A percentile compares a stretch with the other conserved stretches of the same genome.
These are phyloP conservation scores for Claviceps arundinis DNA, from an alignment of 2,329 filamentous ascomycete genomes.

Conservation along the genomic window DNA sequence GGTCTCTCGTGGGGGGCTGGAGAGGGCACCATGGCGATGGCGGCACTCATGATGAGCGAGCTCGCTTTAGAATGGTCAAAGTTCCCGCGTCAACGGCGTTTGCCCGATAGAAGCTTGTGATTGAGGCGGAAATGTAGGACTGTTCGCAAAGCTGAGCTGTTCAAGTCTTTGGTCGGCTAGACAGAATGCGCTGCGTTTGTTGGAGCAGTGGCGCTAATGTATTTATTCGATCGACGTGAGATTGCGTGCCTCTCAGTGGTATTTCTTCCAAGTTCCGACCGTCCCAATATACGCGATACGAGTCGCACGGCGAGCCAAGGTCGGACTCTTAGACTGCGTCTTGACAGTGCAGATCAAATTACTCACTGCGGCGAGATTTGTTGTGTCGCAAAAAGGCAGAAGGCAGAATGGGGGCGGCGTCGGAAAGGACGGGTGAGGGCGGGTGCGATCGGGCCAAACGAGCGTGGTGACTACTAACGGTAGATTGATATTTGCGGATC, in stretches of 20 bases:
- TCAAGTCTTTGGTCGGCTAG: not conserved
- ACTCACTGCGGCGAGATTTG: too few relatives aligned
- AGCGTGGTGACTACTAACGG: not conserved
- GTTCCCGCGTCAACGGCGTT: not conserved
- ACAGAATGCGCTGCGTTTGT: not conserved
- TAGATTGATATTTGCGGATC: not conserved
- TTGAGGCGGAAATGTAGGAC: not conserved
- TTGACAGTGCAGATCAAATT: too few relatives aligned
- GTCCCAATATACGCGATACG: not conserved
- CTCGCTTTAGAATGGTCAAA: not conserved
- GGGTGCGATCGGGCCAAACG: not conserved
- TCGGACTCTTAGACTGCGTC: not conserved
- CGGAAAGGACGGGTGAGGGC: not conserved
- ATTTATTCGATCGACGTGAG: too few relatives aligned
- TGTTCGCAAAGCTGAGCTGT: not conserved
- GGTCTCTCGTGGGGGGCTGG: constrained; percentile 53
- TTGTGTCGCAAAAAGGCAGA: not conserved
- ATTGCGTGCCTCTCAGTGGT: not conserved
- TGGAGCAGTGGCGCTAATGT: too few relatives aligned
- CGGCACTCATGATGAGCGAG: constrained; percentile 46
- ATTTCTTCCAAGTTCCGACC: not conserved
- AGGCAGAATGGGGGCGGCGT: not conserved
- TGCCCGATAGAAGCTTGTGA: not conserved
- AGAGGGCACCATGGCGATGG: constrained; percentile 55
- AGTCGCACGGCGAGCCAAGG: not conserved